A percentile compares a stretch with the other conserved stretches of the same genome.
These are phyloP conservation scores for Sporothrix humicola DNA, from an alignment of 2,329 filamentous ascomycete genomes.

Conservation along the genomic window DNA sequence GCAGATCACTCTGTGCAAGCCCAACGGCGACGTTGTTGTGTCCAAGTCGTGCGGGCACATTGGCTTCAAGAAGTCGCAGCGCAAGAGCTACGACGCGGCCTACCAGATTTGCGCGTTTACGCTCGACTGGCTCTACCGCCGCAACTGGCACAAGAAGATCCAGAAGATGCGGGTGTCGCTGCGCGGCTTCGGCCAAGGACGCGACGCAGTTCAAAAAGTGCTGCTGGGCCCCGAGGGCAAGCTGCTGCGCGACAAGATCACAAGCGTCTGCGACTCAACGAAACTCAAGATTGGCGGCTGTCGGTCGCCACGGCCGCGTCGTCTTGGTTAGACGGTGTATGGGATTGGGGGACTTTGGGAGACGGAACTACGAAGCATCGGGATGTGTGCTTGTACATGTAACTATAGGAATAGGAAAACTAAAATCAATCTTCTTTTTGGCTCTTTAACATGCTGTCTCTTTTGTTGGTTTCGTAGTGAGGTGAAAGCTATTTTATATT, in stretches of 20 bases:
- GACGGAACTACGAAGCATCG: not conserved
- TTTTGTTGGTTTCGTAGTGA: too few species aligned
- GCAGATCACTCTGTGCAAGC: slow-evolving; percentile 86
- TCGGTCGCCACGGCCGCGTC: slow-evolving; percentile 81
- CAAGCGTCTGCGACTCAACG: slow-evolving; percentile 82
- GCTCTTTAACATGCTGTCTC: not conserved
- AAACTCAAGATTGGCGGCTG: slow-evolving; percentile 95
- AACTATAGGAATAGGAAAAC: not conserved
- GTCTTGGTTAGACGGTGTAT: slow-evolving; percentile 63
- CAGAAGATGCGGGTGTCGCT: slow-evolving; percentile 78
- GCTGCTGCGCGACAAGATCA: slow-evolving; percentile 73
- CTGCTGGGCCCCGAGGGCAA: slow-evolving; percentile 85
- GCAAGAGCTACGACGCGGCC: slow-evolving; percentile 85
- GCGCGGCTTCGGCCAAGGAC: slow-evolving; percentile 82
- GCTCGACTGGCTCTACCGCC: slow-evolving; percentile 82
- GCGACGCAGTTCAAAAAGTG: slow-evolving; percentile 89
- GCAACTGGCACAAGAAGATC: slow-evolving; percentile 77
- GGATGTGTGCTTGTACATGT: slow-evolving; percentile 9
- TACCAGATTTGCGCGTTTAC: slow-evolving; percentile 88
- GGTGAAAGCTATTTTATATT: not conserved
- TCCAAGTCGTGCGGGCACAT: slow-evolving; percentile 80
- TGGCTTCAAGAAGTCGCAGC: slow-evolving; percentile 83
- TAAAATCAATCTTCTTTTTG: not conserved
- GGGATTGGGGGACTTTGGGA: not conserved
- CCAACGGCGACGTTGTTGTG: slow-evolving; percentile 78